These are phyloP conservation scores for Botrytis fragariae DNA, from an alignment of 2,329 filamentous ascomycete species.

Conservation along the genomic window DNA sequence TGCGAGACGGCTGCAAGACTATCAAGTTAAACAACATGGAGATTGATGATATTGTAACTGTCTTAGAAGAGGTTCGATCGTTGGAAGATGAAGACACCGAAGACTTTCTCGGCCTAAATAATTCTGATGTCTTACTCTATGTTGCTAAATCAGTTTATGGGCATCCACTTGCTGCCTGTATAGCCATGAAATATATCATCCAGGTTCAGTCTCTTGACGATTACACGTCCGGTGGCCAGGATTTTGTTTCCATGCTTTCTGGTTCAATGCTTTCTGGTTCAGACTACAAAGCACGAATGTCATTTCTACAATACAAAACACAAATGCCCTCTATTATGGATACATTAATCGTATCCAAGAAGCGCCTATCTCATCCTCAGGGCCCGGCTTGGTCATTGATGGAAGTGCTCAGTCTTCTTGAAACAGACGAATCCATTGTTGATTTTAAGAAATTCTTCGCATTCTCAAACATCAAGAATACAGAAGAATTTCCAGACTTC, in stretches of 20 bases:
- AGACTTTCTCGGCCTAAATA: neutral
- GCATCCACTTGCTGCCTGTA: neutral
- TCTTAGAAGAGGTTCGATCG: neutral
- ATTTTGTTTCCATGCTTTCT: conserved; percentile 8
- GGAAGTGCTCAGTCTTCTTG: neutral
- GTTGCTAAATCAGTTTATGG: neutral
- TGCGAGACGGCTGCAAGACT: neutral
- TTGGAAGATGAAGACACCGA: neutral
- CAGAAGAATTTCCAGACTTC: neutral
- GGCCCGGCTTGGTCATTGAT: neutral
- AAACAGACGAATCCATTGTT: neutral
- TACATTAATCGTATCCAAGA: conserved; percentile 6
- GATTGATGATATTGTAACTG: neutral
- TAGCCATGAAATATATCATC: conserved; percentile 13
- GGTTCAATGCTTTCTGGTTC: conserved; percentile 3
- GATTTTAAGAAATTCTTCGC: conserved; percentile 4
- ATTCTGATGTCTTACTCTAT: neutral
- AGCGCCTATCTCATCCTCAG: neutral
- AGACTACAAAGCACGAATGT: neutral
- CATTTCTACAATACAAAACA: neutral
- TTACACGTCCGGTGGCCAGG: neutral
- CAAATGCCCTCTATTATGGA: conserved; percentile 1
- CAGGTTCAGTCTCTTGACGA: neutral
- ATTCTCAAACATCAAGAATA: neutral
- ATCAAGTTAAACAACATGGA: neutral